These are phyloP conservation scores for Albifimbria verrucaria DNA, from an alignment of 2,329 filamentous ascomycete genomes.

Conservation along the genomic window DNA sequence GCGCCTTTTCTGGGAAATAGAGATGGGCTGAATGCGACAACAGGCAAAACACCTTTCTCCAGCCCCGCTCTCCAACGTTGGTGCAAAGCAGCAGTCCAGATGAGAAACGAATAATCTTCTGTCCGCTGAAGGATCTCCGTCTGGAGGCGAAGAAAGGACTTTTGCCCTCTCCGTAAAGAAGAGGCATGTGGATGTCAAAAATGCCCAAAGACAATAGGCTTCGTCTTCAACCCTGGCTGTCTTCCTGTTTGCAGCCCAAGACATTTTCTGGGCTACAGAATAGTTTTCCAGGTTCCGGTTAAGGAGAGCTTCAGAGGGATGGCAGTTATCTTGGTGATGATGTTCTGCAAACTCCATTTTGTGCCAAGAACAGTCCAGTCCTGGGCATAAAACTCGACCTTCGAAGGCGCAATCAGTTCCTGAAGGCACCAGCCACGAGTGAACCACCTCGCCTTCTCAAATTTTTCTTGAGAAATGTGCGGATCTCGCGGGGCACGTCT, in stretches of 20 bases:
- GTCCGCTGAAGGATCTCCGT: slow-evolving; percentile 1
- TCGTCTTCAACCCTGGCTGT: slow-evolving; percentile 14
- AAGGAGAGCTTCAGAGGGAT: slow-evolving; percentile 7
- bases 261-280: slow-evolving; percentile 7
- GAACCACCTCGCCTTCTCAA: slow-evolving; percentile 15
- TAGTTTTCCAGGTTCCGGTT: background rate
- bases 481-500: slow-evolving; percentile 11
- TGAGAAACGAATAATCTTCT: background rate
- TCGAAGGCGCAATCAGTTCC: slow-evolving; percentile 17
- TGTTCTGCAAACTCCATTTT: slow-evolving; percentile 11
- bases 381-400: slow-evolving; percentile 17
- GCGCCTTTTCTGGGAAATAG: too few species aligned
- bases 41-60: too few species aligned
- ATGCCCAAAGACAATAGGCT: slow-evolving; percentile 18
- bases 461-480: background rate
- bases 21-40: too few species aligned
- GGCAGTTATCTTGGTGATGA: slow-evolving; percentile 11
- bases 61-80: too few species aligned
- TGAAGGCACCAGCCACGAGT: slow-evolving; percentile 21
- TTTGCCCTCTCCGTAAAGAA: slow-evolving; percentile 15
- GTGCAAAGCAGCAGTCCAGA: too few species aligned
- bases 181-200: slow-evolving; percentile 16
- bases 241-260: slow-evolving; percentile 12
- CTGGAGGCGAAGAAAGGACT: slow-evolving; percentile 5
- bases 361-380: slow-evolving; percentile 20